Percentiles rank a stretch among this genome's conserved stretches.
These are phyloP conservation scores for Linanthus parryae DNA, from an alignment of 148 eudicot species.

Conservation along the genomic window DNA sequence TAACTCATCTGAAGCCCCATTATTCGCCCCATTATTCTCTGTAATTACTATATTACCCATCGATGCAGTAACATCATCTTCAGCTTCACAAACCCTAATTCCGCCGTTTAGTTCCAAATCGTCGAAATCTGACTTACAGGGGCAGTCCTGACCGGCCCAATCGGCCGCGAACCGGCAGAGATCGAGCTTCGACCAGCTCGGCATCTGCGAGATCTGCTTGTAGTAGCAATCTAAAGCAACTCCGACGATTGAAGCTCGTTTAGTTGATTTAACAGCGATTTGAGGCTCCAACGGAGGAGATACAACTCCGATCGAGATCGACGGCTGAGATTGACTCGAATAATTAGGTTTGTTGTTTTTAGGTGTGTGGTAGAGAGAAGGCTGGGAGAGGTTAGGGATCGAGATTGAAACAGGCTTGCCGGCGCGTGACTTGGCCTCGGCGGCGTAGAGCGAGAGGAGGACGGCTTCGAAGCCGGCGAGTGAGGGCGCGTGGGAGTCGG, in stretches of 20 bases:
- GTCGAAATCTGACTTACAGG: slow-evolving; percentile 48
- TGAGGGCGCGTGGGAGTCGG: slow-evolving; percentile 28
- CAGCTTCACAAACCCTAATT: slow-evolving; percentile 10
- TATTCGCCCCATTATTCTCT: slow-evolving; percentile 1
- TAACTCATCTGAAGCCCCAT: no score
- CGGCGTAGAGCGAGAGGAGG: slow-evolving; percentile 51
- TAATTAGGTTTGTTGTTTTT: slow-evolving; percentile 14
- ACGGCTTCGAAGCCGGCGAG: slow-evolving; percentile 91
- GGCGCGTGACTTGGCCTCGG: slow-evolving; percentile 54
- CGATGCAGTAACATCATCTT: slow-evolving; percentile 12
- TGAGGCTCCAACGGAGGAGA: slow-evolving; percentile 78
- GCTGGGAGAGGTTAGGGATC: slow-evolving; percentile 69
- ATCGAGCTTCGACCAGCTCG: slow-evolving; percentile 76
- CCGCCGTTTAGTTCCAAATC: slow-evolving; percentile 11
- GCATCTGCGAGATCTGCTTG: slow-evolving; percentile 75
- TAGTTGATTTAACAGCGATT: slow-evolving; percentile 75
- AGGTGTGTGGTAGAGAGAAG: slow-evolving; percentile 69
- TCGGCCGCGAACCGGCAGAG: slow-evolving; percentile 57
- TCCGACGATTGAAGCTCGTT: slow-evolving; percentile 70
- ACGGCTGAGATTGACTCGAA: slow-evolving; percentile 3
- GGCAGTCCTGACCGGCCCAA: slow-evolving; percentile 80
- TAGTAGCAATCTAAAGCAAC: slow-evolving; percentile 66
- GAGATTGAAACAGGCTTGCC: slow-evolving; percentile 58
- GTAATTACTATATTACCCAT: slow-evolving; percentile 14
- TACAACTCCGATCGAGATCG: slow-evolving; percentile 40